phyloP scores from a whole-genome alignment of 192 early-diverging fungal genomes.

The Rhizophagus sp. region DNA sequence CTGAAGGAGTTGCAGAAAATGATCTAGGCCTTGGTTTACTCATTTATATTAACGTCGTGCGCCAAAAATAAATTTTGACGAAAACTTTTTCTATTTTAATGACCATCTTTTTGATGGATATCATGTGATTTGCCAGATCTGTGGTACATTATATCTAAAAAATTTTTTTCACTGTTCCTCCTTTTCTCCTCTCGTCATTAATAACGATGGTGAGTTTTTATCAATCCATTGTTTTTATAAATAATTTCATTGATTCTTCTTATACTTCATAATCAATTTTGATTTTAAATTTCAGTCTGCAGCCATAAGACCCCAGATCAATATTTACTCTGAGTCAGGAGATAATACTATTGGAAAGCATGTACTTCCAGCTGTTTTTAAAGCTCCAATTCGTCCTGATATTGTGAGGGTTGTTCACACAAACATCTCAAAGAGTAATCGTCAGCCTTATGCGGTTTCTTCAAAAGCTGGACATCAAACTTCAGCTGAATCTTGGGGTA shows the following conservation, averaged over 20 bases:
- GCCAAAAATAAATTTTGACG: too few species aligned
- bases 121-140: too few species aligned
- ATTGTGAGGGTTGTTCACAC: constrained; percentile 95
- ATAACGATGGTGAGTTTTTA: neutral
- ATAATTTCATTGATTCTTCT: neutral
- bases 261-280: neutral
- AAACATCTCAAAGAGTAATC: constrained; percentile 98
- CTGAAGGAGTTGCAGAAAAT: neutral
- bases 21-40: constrained; percentile 9
- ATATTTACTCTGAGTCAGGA: constrained; percentile 84
- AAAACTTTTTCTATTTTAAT: too few species aligned
- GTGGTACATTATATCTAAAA: too few species aligned
- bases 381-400: constrained; percentile 95
- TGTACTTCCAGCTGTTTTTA: constrained; percentile 90
- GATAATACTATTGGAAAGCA: constrained; percentile 73
- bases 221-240: neutral
- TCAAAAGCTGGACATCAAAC: constrained; percentile 98
- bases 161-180: neutral
- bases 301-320: constrained; percentile 84
- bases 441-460: constrained; percentile 95
- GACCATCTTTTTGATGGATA: too few species aligned
- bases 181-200: neutral
- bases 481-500: constrained; percentile 98
- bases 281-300: constrained; percentile 31
- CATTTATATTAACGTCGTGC: neutral